Evolutionary conservation across 108 stramenopile genomes (phyloP).

Genomic region (Nannochloropsis granulata): DNA sequence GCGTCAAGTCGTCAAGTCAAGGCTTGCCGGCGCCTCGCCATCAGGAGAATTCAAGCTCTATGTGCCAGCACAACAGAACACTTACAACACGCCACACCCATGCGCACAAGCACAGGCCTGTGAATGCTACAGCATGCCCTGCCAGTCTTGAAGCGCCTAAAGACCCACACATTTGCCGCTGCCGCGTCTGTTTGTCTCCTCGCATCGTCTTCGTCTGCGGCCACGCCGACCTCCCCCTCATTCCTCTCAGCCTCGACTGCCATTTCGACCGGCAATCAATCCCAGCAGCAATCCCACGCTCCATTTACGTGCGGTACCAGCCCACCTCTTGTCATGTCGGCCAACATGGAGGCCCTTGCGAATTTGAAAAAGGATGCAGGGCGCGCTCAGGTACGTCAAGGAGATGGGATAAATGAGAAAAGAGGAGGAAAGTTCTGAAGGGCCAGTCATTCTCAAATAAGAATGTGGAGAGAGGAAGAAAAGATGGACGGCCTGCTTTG

Average conservation of each 20-base stretch:
- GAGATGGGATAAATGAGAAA: no score
- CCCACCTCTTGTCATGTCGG: not conserved
- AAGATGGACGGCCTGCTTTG: no score
- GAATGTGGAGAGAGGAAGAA: no score
- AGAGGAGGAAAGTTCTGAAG: no score
- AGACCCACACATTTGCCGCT: not conserved
- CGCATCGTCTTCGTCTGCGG: not conserved
- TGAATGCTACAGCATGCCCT: not conserved
- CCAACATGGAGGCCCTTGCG: not conserved
- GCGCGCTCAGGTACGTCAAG: not conserved
- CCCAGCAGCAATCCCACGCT: not conserved
- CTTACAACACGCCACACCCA: not conserved
- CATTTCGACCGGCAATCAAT: not conserved
- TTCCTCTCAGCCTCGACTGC: not conserved
- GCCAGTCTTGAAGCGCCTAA: not conserved
- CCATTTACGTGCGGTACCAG: not conserved
- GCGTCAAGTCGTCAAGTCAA: no score
- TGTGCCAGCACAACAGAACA: not conserved
- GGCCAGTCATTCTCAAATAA: no score
- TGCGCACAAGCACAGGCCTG: not conserved
- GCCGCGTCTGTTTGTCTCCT: not conserved
- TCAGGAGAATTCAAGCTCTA: no score
- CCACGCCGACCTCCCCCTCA: not conserved
- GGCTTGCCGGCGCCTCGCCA: no score
- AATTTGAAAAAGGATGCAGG: not conserved